These are phyloP conservation scores for Kuraishia cidri DNA, from an alignment of 805 yeast species.

Conservation along the genomic window DNA sequence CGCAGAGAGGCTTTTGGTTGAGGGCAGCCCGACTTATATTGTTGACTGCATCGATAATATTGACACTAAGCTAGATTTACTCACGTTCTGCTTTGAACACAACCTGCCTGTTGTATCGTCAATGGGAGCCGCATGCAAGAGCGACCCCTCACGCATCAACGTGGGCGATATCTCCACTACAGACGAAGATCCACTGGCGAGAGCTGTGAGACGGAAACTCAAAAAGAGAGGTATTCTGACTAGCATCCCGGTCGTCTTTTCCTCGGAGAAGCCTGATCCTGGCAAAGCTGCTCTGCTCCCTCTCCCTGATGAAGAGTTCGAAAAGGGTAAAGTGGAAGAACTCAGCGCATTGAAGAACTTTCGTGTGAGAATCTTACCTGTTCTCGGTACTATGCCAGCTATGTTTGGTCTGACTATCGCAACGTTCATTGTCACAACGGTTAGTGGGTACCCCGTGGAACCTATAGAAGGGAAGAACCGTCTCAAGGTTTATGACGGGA, in stretches of 20 bases:
- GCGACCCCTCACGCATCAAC: constrained; percentile 88
- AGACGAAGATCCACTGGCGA: constrained; percentile 89
- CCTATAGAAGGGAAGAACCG: constrained; percentile 89
- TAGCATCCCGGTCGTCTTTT: constrained; percentile 82
- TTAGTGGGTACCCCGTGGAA: constrained; percentile 86
- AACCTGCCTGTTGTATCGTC: constrained; percentile 71
- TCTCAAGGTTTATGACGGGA: constrained; percentile 74
- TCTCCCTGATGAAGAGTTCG: constrained; percentile 71
- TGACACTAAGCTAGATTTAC: constrained; percentile 89
- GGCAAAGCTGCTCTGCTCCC: constrained; percentile 85
- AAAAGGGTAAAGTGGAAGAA: constrained; percentile 79
- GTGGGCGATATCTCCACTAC: constrained; percentile 84
- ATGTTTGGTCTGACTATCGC: constrained; percentile 90
- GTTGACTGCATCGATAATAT: constrained; percentile 96
- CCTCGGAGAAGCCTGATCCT: constrained; percentile 96
- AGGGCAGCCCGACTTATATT: constrained; percentile 62
- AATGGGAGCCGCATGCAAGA: constrained; percentile 96
- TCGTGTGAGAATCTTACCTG: constrained; percentile 92
- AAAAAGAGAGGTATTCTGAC: constrained; percentile 67
- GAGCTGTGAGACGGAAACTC: constrained; percentile 77
- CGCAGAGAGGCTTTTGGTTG: constrained; percentile 52
- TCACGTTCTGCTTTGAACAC: constrained; percentile 59
- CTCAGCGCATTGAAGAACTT: constrained; percentile 81
- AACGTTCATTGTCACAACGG: constrained; percentile 67
- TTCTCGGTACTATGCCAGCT: constrained; percentile 94